Base-by-base conservation (phyloP, 106 monocot species). In the Acanthochlamys bracteata region DNA sequence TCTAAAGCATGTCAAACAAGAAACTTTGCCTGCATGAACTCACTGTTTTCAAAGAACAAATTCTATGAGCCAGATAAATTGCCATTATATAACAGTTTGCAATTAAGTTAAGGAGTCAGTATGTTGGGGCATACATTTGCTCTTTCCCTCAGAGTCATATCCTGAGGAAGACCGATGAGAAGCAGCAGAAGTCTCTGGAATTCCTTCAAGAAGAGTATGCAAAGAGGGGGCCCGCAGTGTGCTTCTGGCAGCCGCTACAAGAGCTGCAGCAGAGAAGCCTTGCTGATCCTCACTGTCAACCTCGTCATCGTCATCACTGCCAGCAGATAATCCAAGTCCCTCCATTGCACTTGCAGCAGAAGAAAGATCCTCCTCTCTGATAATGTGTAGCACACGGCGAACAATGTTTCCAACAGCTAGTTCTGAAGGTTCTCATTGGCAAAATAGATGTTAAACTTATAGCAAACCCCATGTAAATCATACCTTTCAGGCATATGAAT, bases 391-490 rank as follows among this genome's bases (percentile, higher is more conserved):
- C 55, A 92, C 81, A 68, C 98, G 87, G 56, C 98, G 82, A 15
- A 98, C 83, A 55, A 98, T 88, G 75, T 98, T 98, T 13, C 95
- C 95, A 55, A 90, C 90, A 58, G 95, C 95, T 75, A 95, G 90
- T 60, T 95, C 95, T 95, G 77, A 63, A 72, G 60, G 10, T 39
- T 54, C 64, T n/a, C n/a, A n/a, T n/a, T n/a, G n/a, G n/a, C n/a
- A n/a, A n/a, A n/a, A n/a, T n/a, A n/a, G n/a, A n/a, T n/a, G n/a
- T n/a, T n/a, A n/a, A n/a, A n/a, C n/a, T n/a, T n/a, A n/a, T n/a
- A n/a, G n/a, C n/a, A n/a, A n/a, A n/a, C n/a, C n/a, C n/a, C n/a
- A n/a, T n/a, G n/a, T n/a, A n/a, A n/a, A n/a, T n/a, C n/a, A n/a
- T n/a, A n/a, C n/a, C n/a, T n/a, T n/a, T n/a, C n/a, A n/a, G n/a